A percentile compares a stretch with the other conserved stretches of the same genome.
phyloP scores from a whole-genome alignment of 352 stramenopile species.

The Globisporangium paddicum region DNA sequence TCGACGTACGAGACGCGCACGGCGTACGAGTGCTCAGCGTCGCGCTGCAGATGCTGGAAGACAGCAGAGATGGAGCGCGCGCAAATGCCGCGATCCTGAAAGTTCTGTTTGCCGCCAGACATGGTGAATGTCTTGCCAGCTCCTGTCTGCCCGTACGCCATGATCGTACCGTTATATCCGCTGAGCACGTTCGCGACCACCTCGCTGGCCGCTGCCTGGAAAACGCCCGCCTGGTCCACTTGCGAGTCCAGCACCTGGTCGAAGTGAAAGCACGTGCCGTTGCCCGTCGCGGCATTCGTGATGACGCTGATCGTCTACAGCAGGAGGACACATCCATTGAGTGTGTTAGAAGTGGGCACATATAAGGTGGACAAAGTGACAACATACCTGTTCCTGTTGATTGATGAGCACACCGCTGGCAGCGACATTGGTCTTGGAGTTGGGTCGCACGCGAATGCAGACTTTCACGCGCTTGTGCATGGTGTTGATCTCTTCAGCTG shows the following conservation, averaged over 20 bases:
- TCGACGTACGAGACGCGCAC: conserved; percentile 82
- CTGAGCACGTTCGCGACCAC: conserved; percentile 56
- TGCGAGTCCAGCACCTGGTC: conserved; percentile 47
- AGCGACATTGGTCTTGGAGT: neutral
- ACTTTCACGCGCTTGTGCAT: conserved; percentile 73
- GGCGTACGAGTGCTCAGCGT: conserved; percentile 40
- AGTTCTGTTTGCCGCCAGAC: conserved; percentile 48
- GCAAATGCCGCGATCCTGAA: conserved; percentile 59
- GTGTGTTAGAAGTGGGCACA: neutral
- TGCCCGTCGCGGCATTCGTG: conserved; percentile 44
- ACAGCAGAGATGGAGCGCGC: conserved; percentile 49
- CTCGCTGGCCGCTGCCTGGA: conserved; percentile 30
- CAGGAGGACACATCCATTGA: neutral
- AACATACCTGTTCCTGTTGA: conserved; percentile 36
- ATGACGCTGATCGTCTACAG: conserved; percentile 53
- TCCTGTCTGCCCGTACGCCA: conserved; percentile 73
- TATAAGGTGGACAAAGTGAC: neutral
- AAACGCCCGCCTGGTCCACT: conserved; percentile 51
- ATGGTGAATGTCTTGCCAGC: conserved; percentile 77
- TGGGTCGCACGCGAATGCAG: conserved; percentile 58
- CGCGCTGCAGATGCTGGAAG: conserved; percentile 44
- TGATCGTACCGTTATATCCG: conserved; percentile 75
- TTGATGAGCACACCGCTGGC: conserved; percentile 36
- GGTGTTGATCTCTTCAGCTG: neutral
- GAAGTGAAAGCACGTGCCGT: conserved; percentile 58